Evolutionary conservation across 75 land plant genomes (phyloP).

Genomic region (Pinus tabuliformis): DNA sequence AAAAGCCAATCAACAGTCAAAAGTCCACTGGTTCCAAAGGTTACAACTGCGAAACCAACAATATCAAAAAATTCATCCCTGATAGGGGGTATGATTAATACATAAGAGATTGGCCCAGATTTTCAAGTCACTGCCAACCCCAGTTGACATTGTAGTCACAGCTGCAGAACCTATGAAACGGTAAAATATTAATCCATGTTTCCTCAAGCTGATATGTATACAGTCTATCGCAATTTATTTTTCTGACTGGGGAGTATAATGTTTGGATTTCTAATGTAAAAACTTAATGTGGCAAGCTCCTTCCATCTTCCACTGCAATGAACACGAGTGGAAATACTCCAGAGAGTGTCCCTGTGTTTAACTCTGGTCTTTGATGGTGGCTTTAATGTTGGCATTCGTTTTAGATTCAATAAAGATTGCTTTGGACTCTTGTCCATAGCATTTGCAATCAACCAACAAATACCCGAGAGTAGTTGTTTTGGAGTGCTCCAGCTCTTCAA

Average conservation of each 20-base stretch:
- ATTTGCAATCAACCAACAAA: conserved; percentile 35
- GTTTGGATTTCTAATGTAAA: conserved; percentile 21
- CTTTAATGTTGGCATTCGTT: not conserved
- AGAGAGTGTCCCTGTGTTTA: conserved; percentile 20
- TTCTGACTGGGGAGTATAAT: conserved; percentile 12
- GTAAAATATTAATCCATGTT: no score
- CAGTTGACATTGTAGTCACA: no score
- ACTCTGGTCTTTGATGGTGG: conserved; percentile 8
- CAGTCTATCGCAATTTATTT: no score
- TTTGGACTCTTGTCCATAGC: conserved; percentile 26
- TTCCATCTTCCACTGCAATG: conserved; percentile 8
- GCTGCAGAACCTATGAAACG: no score
- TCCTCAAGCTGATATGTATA: no score
- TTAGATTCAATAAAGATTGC: conserved; percentile 10
- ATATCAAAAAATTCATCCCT: no score
- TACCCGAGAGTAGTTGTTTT: conserved; percentile 17
- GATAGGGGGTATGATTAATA: no score
- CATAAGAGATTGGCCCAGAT: no score
- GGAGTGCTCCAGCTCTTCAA: conserved; percentile 17
- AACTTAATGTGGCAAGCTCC: not conserved
- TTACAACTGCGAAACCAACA: no score
- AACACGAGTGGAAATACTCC: conserved; percentile 24
- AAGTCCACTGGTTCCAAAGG: no score
- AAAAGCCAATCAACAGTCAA: no score
- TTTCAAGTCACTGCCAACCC: no score